Evolutionary conservation across 768 basidiomycete genomes (phyloP), one percentile per base, ranked within the genome.

Genomic region (Zangia roseola): DNA sequence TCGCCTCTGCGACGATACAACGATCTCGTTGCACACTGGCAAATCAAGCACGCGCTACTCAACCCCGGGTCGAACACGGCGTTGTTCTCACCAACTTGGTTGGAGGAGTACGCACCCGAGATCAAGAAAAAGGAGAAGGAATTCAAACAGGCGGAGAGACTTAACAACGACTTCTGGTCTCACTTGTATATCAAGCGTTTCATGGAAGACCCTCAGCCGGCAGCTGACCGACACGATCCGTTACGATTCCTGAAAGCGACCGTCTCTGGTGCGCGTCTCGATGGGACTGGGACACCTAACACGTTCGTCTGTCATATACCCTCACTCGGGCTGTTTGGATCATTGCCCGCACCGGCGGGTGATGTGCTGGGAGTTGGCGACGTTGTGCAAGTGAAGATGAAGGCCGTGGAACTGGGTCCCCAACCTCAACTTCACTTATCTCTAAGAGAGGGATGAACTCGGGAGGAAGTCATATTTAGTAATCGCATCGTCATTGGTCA

Each of bases 1-100:
- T 91, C 88, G 6, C 97, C 97, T 0, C 71, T 99, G 37, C 80
- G 97, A 35, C 82, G 97, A 37, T 97, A 82, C 66, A 68, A 71
- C 30, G 97, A 99, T 67, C 65, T 97, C 47, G 65, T 94, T 12
- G 71, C 73, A 10, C 97, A 98, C 69, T 99, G 94, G 92, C 94
- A 98, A 65, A 82, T 99, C 68, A 94, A 97, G 61, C 73, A 84
- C 42, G 80, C 79, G 6, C 68, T 98, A 10, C 69, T 87, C 7
- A 68, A 64, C 12, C 64, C 61, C 7, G 55, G 49, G 31, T 66
- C 72, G 6, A 49, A 47, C 39, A 59, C 63, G 2, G 70, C 75
- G 4, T 64, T 74, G 4, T 84, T 88, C 58, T 70, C 71, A 25
- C 40, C 57, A 3, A 68, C 71, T 25, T 77, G 75, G 65, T 56